These are phyloP conservation scores for Rhododendron kiyosumense DNA, from an alignment of 148 eudicot genomes.

Conservation along the genomic window DNA sequence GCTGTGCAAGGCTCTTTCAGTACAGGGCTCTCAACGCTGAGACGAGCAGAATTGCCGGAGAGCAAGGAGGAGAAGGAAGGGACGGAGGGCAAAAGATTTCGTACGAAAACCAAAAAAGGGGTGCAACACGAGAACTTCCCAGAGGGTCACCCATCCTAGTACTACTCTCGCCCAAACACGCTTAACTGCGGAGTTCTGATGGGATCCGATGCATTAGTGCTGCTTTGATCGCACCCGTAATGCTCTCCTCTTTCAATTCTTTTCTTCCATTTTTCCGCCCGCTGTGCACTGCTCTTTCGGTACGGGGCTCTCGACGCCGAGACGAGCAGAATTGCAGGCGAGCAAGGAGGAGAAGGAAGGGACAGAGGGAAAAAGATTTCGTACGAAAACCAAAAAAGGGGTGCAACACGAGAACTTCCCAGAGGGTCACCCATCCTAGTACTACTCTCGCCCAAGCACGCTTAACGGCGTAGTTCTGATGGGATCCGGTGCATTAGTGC, in stretches of 20 bases:
- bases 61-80: no score
- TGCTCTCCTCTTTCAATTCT: conserved; percentile 28
- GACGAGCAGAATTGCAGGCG: no score
- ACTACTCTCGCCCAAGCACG: conserved; percentile 69
- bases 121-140: conserved; percentile 30
- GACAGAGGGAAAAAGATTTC: no score
- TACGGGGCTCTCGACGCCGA: accelerated
- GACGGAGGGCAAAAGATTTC: no score
- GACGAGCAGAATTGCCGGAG: no score
- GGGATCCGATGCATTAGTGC: conserved; percentile 67
- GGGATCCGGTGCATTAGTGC: conserved; percentile 67
- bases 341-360: no score
- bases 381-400: neutral
- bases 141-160: conserved; percentile 57
- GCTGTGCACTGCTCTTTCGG: no score
- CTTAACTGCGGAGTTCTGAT: conserved; percentile 54
- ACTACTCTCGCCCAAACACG: conserved; percentile 69
- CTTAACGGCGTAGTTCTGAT: conserved; percentile 54
- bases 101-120: neutral
- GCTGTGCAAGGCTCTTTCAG: no score
- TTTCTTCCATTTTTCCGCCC: no score
- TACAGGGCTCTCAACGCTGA: accelerated
- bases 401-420: conserved; percentile 30
- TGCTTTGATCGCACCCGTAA: conserved; percentile 39
- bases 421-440: conserved; percentile 57